Evolutionary conservation across 768 basidiomycete genomes (phyloP).

Genomic region (Pisolithus tinctorius): DNA sequence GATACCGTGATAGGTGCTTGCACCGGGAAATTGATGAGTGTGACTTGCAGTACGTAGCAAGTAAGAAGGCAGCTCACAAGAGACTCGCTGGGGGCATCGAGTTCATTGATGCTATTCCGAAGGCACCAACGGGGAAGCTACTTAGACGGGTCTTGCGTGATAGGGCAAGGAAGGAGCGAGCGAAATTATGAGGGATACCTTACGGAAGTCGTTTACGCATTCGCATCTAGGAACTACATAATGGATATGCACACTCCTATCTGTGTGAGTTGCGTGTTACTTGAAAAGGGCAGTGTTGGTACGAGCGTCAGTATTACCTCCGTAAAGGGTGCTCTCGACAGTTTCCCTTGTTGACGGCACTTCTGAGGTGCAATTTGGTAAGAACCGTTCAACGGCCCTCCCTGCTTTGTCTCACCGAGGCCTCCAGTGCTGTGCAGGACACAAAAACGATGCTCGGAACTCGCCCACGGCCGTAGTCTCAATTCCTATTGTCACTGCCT

Average conservation of each 20-base stretch:
- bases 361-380: background rate
- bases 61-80: conserved; percentile 53
- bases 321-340: too few relatives aligned
- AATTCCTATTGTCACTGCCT: background rate
- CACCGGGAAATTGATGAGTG: background rate
- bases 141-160: conserved; percentile 47
- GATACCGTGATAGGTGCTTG: background rate
- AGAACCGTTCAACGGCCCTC: background rate
- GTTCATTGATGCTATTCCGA: conserved; percentile 49
- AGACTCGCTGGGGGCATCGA: conserved; percentile 53
- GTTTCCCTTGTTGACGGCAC: too few relatives aligned
- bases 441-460: background rate
- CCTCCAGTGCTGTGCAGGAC: background rate
- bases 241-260: too few relatives aligned
- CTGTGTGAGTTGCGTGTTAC: too few relatives aligned
- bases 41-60: conserved; percentile 41
- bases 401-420: conserved; percentile 1
- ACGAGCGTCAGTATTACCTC: too few relatives aligned
- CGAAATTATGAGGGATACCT: conserved; percentile 2
- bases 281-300: too few relatives aligned
- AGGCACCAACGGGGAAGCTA: conserved; percentile 57
- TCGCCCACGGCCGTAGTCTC: background rate
- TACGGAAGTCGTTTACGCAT: too few relatives aligned
- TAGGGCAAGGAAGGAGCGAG: conserved; percentile 31
- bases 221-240: too few relatives aligned